A percentile compares a stretch with the other conserved stretches of the same genome.
phyloP scores from a whole-genome alignment of 2,329 filamentous ascomycete genomes.

The Penicillium capsulatum region DNA sequence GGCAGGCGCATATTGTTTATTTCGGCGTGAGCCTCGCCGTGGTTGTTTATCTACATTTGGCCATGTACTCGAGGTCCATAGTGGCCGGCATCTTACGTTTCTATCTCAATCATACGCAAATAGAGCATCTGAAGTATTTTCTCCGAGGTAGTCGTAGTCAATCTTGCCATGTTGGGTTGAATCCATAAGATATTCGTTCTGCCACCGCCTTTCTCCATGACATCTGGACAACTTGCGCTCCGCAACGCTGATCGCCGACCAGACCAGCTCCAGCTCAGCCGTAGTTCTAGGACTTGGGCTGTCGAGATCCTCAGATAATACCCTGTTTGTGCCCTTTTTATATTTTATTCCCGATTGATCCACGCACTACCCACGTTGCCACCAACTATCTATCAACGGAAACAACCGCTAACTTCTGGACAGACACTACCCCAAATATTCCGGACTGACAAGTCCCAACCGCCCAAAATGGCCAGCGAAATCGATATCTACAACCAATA shows the following conservation, averaged over 20 bases:
- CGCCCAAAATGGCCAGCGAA: constrained; percentile 26
- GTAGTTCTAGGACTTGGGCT: neutral
- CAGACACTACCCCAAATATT: neutral
- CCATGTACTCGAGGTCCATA: neutral
- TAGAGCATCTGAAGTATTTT: constrained; percentile 1
- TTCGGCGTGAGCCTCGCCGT: constrained; percentile 13
- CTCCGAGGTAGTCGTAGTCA: neutral
- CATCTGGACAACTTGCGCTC: constrained; percentile 25
- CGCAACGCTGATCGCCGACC: constrained; percentile 1
- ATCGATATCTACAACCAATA: constrained; percentile 66
- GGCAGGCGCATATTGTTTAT: constrained; percentile 25
- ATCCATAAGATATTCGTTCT: constrained; percentile 8
- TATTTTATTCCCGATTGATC: no score
- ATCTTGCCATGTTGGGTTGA: no score
- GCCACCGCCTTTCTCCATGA: constrained; percentile 19
- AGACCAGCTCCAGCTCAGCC: neutral
- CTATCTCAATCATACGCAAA: constrained; percentile 7
- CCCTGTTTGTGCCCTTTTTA: no score
- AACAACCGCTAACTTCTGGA: constrained; percentile 5
- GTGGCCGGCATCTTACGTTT: constrained; percentile 6
- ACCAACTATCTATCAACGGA: neutral
- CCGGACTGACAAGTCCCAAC: constrained; percentile 3
- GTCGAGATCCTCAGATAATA: no score
- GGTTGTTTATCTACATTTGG: constrained; percentile 3
- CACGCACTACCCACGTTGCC: no score